Evolutionary conservation across 768 basidiomycete species (phyloP), one percentile per base, ranked within the genome.

Genomic region (Lentinula raphanica): DNA sequence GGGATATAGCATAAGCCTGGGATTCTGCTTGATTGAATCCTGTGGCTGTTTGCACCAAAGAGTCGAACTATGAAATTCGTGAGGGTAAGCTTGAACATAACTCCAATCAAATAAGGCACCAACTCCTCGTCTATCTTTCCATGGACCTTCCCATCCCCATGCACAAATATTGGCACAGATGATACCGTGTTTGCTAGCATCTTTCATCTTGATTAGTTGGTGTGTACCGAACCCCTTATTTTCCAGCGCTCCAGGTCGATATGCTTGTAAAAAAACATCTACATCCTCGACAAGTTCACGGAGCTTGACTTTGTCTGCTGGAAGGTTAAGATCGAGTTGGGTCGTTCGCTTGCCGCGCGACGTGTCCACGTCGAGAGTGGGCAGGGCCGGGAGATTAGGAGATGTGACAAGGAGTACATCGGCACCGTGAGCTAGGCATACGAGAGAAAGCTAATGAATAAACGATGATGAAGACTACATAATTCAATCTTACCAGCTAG

Each of bases 281-380:
- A 78, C 72, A 25, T 73, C 72, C 40, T 64, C 60, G 17, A 74
- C 67, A 0, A 87, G 74, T 1, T 58, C 44, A 19, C 56, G 56
- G 5, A 84, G 71, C 7, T 54, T 72, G 9, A 65, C 62, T 8
- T 59, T 62, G 54, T 79, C 79, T 1, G 59, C 23, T 6, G 61
- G 23, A 1, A 45, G 42, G 3, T 68, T 73, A 5, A 87, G 72
- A 59, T 86, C 81, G 3, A 86, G 76, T 63, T 86, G 85, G 0
- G 83, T 77, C 0, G 84, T 84, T 39, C 83, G 78, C 66, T 86
- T 87, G 1, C 84, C 83, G 6, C 84, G 73, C 3, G 85, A 83
- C 0, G 84, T 86, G 49, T 85, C 84, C 11, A 73, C 62, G 63
- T 86, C 85, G 0, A 85, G 65, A 0, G 67, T 56, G 0, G 84